Conservation (phyloP, 768 basidiomycete species). For the Boletus eberwhitei region DNA sequence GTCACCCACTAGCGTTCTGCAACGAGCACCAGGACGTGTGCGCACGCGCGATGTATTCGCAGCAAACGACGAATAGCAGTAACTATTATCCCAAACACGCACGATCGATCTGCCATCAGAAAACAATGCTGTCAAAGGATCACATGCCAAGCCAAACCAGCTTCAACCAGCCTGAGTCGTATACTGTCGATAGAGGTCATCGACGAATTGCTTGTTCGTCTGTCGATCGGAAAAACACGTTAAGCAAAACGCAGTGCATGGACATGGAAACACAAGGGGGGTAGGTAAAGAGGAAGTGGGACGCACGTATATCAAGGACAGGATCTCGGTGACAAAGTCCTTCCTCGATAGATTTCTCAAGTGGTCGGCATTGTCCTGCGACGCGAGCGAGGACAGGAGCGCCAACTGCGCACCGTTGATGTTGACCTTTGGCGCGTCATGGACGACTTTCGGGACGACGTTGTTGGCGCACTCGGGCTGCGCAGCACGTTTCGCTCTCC, state of each 20-base stretch:
- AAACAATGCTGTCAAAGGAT: slow-evolving; percentile 1
- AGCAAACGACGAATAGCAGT: slow-evolving; percentile 6
- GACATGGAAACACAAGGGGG: too few species aligned
- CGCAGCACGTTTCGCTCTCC: slow-evolving; percentile 17
- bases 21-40: neutral
- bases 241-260: neutral
- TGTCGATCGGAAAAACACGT: slow-evolving; percentile 20
- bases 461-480: slow-evolving; percentile 8
- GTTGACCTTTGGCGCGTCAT: slow-evolving; percentile 15
- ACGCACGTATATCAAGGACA: slow-evolving; percentile 61
- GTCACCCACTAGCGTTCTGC: too few species aligned
- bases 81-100: slow-evolving; percentile 1
- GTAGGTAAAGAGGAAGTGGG: neutral
- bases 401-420: slow-evolving; percentile 19
- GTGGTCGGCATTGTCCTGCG: slow-evolving; percentile 15
- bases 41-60: slow-evolving; percentile 7
- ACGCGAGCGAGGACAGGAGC: slow-evolving; percentile 24
- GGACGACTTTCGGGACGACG: slow-evolving; percentile 1
- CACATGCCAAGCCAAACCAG: neutral
- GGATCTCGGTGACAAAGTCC: slow-evolving; percentile 56
- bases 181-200: slow-evolving; percentile 57
- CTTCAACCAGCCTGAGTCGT: slow-evolving; percentile 16
- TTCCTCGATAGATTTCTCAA: slow-evolving; percentile 41
- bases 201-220: slow-evolving; percentile 67
- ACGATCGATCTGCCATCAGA: neutral